Evolutionary conservation across 2,329 filamentous ascomycete genomes (phyloP), one percentile per base, ranked within the genome.

Genomic region (Aureobasidium sp.): DNA sequence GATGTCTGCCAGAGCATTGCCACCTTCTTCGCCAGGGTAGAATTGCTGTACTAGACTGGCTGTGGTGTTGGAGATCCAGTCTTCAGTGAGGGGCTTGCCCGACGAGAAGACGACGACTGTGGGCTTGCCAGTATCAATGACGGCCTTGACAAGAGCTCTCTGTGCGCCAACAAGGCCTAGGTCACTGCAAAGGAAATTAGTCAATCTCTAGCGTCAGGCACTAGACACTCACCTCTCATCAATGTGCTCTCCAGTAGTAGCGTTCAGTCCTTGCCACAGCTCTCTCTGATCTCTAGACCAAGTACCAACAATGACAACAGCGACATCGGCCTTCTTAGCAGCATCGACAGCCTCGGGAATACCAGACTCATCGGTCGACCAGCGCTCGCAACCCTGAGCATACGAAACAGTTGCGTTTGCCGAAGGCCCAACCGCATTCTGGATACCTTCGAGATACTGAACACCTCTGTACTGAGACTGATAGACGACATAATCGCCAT

Each of bases 241-340:
- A 42, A 89, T 80, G 62, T 88, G 84, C 63, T 89, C 85, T 47
- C 84, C 85, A 0, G 84, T 88, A 52, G 85, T 89, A 24, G 84
- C 84, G 59, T 89, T 89, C 2, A 87, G 65, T 0, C 82, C 81
- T 53, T 71, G 66, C 85, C 84, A 88, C 3, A 89, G 78, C 65
- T 88, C 79, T 49, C 75, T 71, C 63, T 89, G 85, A 61, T 90
- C 86, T 44, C 85, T 78, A 22, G 80, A 82, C 86, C 85, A 88
- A 7, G 85, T 89, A 27, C 85, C 86, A 1, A 88, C 84, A 0
- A 89, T 74, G 0, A 89, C 83, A 4, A 89, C 76, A 5, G 85
- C 85, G 2, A 88, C 79, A 61, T 89, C 85, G 3, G 85, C 83
- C 8, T 75, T 76, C 60, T 82, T 71, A 1, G 84, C 84, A 0